A percentile compares a stretch with the other conserved stretches of the same genome.
Conservation (phyloP, 2,329 filamentous ascomycete species). For the Leptoxyphium fumago region DNA sequence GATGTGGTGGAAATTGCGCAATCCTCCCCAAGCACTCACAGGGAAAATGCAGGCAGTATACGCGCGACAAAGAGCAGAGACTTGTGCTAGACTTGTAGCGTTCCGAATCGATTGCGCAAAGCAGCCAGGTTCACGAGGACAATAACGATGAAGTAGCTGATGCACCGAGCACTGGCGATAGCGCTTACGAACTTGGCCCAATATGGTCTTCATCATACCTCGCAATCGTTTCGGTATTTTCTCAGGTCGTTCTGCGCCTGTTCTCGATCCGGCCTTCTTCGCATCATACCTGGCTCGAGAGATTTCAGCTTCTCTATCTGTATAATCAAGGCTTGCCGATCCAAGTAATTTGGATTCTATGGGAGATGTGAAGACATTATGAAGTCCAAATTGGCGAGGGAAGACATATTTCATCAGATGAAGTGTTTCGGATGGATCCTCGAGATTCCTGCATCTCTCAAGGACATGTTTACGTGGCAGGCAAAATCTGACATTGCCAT, state of each 20-base stretch:
- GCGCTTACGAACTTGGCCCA: constrained; percentile 52
- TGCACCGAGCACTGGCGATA: constrained; percentile 66
- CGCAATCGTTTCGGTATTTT: constrained; percentile 39
- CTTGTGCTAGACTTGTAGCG: constrained; percentile 50
- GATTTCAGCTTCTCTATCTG: constrained; percentile 72
- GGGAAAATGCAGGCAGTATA: constrained; percentile 61
- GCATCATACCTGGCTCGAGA: constrained; percentile 5
- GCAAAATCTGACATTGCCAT: constrained; percentile 55
- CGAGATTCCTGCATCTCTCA: constrained; percentile 47
- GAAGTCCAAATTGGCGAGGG: constrained; percentile 73
- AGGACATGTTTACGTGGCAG: constrained; percentile 71
- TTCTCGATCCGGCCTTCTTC: neutral
- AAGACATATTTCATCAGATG: constrained; percentile 88
- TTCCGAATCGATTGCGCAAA: constrained; percentile 34
- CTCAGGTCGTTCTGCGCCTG: neutral
- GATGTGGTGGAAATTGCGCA: constrained; percentile 47
- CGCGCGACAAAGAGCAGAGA: constrained; percentile 79
- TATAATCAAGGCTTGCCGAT: constrained; percentile 72
- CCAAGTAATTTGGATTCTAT: constrained; percentile 51
- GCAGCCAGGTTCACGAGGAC: constrained; percentile 39
- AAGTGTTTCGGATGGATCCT: constrained; percentile 40
- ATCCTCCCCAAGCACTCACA: constrained; percentile 53
- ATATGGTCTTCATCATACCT: constrained; percentile 43
- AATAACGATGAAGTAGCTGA: constrained; percentile 69
- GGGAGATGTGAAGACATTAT: constrained; percentile 75